These are phyloP conservation scores for Sanghuangporus weigelae DNA, from an alignment of 1,284 basidiomycete genomes.

Conservation along the genomic window DNA sequence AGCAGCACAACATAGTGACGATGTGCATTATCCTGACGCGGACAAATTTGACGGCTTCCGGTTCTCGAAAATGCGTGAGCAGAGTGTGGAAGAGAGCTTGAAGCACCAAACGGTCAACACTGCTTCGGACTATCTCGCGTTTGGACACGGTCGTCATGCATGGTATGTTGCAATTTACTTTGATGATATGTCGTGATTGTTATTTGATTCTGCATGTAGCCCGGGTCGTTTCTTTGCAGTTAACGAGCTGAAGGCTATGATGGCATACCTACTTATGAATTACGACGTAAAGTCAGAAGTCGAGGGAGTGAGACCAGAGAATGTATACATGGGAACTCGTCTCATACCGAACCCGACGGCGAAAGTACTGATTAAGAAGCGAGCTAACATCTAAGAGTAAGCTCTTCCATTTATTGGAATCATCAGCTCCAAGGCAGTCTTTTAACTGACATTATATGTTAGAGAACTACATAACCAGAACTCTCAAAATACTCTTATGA, in stretches of 20 bases:
- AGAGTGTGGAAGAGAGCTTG: conserved; percentile 20
- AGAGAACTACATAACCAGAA: no score
- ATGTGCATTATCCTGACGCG: conserved; percentile 35
- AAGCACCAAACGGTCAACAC: conserved; percentile 28
- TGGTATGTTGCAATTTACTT: conserved; percentile 22
- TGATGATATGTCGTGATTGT: neutral
- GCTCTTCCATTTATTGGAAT: neutral
- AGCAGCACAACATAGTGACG: conserved; percentile 37
- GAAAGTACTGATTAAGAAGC: conserved; percentile 19
- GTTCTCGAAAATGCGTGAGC: conserved; percentile 37
- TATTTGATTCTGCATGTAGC: neutral
- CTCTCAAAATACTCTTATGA: no score
- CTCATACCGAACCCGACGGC: conserved; percentile 19
- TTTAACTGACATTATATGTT: no score
- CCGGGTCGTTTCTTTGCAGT: conserved; percentile 19
- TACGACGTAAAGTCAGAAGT: conserved; percentile 26
- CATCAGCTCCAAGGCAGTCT: no score
- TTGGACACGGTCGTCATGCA: conserved; percentile 28
- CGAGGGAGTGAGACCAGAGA: conserved; percentile 26
- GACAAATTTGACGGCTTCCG: conserved; percentile 39
- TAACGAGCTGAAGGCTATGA: conserved; percentile 17
- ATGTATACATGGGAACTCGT: conserved; percentile 7
- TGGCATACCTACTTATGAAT: conserved; percentile 16
- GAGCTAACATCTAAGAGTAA: neutral
- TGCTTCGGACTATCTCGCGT: conserved; percentile 25